Conservation (phyloP, 768 basidiomycete genomes). For the Naganishia randhawae region DNA sequence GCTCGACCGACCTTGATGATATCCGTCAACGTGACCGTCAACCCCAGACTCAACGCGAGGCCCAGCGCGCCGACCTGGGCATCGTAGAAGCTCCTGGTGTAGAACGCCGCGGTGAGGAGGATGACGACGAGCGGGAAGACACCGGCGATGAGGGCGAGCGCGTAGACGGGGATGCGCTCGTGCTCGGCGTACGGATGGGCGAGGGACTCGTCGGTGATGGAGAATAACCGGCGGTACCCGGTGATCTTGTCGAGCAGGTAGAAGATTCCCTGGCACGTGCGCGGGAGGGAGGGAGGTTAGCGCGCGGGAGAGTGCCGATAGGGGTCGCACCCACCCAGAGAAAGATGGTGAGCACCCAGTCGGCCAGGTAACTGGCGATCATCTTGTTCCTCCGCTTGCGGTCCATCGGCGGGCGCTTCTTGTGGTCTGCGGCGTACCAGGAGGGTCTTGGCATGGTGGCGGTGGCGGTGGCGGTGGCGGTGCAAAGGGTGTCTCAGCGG, state of each 20-base stretch:
- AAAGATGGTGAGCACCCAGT: slow-evolving; percentile 46
- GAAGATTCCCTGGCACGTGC: slow-evolving; percentile 35
- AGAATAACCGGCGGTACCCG: slow-evolving; percentile 41
- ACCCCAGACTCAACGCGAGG: slow-evolving; percentile 39
- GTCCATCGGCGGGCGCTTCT: slow-evolving; percentile 22
- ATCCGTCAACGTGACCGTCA: slow-evolving; percentile 45
- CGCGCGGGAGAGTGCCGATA: background rate
- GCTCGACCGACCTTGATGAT: slow-evolving; percentile 41
- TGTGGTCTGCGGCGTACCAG: slow-evolving; percentile 16
- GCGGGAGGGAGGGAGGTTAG: background rate
- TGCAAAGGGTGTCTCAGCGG: background rate
- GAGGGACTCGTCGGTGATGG: slow-evolving; percentile 41
- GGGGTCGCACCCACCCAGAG: slow-evolving; percentile 37
- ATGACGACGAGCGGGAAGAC: slow-evolving; percentile 44
- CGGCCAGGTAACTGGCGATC: slow-evolving; percentile 42
- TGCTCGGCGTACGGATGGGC: slow-evolving; percentile 43
- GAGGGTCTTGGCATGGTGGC: background rate
- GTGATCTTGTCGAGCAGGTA: slow-evolving; percentile 52
- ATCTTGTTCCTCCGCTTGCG: slow-evolving; percentile 25
- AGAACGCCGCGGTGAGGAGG: slow-evolving; percentile 34
- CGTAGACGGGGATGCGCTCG: slow-evolving; percentile 43
- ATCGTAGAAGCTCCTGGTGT: slow-evolving; percentile 30
- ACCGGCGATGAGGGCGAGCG: slow-evolving; percentile 42
- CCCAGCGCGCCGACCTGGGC: slow-evolving; percentile 43
- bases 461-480: background rate